These are phyloP conservation scores for Multifurca ochricompacta DNA, from an alignment of 768 basidiomycete species.

Conservation along the genomic window DNA sequence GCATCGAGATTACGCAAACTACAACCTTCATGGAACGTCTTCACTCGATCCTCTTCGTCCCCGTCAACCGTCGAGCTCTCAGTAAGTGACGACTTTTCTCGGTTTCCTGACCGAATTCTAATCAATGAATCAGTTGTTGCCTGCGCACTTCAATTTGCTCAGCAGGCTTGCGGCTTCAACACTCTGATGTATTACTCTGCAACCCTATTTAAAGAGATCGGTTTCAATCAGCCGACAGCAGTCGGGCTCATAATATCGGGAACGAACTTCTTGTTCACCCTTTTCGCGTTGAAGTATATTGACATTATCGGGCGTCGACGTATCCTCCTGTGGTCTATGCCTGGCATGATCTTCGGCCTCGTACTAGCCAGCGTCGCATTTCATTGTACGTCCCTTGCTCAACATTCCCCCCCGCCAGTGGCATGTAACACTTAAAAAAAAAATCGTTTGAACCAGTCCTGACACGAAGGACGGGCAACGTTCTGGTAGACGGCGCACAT, in stretches of 20 bases:
- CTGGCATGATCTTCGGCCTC: conserved; percentile 65
- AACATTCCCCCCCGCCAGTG: too few species aligned
- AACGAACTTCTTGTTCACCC: conserved; percentile 72
- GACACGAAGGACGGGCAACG: conserved; percentile 51
- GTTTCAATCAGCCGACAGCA: conserved; percentile 75
- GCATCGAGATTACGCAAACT: conserved; percentile 50
- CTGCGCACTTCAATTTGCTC: conserved; percentile 76
- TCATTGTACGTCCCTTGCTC: conserved; percentile 36
- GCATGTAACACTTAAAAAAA: too few species aligned
- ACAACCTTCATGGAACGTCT: conserved; percentile 55
- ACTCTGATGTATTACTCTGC: conserved; percentile 43
- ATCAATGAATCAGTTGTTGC: conserved; percentile 48
- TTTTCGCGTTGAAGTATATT: conserved; percentile 67
- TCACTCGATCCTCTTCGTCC: conserved; percentile 45
- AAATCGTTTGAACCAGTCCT: conserved; percentile 35
- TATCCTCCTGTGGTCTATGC: conserved; percentile 64
- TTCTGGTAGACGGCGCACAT: conserved; percentile 48
- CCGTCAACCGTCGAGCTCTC: conserved; percentile 60
- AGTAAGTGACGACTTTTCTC: conserved; percentile 35
- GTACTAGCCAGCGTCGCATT: conserved; percentile 58
- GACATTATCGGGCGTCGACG: conserved; percentile 62
- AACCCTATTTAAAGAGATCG: conserved; percentile 72
- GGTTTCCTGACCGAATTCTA: neutral
- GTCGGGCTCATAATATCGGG: conserved; percentile 73
- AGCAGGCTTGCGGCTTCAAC: conserved; percentile 82